Conservation (phyloP, 495 filamentous ascomycete species). For the Aspergillus sparsus region DNA sequence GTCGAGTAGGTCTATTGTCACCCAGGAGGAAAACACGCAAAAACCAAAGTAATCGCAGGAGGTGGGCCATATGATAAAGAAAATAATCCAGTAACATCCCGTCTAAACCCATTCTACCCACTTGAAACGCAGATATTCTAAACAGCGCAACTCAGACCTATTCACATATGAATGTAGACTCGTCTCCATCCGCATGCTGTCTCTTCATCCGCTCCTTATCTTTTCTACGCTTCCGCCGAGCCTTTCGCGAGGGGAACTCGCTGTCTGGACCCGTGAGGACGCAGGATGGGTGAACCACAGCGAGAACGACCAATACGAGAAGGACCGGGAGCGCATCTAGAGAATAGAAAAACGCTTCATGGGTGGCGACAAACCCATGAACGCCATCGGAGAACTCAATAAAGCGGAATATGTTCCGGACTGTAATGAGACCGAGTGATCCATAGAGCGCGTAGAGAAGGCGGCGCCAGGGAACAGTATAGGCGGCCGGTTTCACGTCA, state of each 20-base stretch:
- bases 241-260: slow-evolving; percentile 24
- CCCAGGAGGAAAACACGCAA: no score
- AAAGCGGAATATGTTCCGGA: slow-evolving; percentile 60
- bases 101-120: no score
- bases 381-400: slow-evolving; percentile 53
- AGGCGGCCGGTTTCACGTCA: slow-evolving; percentile 22
- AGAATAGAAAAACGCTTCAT: slow-evolving; percentile 57
- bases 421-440: slow-evolving; percentile 43
- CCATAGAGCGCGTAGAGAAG: slow-evolving; percentile 46
- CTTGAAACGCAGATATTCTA: not conserved
- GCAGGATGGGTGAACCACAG: slow-evolving; percentile 52
- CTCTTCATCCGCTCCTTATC: not conserved
- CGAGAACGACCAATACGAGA: slow-evolving; percentile 46
- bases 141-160: not conserved
- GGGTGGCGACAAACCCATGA: slow-evolving; percentile 26
- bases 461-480: slow-evolving; percentile 4
- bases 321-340: slow-evolving; percentile 62
- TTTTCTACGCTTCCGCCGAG: not conserved
- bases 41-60: no score
- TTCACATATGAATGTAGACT: not conserved
- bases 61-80: no score
- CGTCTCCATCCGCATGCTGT: not conserved
- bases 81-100: no score
- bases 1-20: no score
- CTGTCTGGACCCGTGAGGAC: slow-evolving; percentile 47